Base-by-base conservation (phyloP, 2,329 filamentous ascomycete genomes). In the Aspergillus japonicus region DNA sequence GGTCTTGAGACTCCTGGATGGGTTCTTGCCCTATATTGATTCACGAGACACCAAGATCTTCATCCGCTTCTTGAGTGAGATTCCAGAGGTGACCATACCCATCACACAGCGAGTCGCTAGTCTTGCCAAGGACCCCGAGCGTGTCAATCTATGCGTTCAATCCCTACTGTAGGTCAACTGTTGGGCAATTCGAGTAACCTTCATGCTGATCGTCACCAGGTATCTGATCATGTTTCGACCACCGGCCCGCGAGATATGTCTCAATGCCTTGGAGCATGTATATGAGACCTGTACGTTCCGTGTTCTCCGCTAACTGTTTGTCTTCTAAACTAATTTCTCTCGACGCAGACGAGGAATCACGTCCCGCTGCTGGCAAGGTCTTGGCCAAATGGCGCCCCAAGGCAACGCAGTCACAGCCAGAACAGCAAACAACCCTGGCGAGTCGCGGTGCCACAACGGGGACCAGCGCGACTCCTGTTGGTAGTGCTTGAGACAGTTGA, bases 21-120 rank as follows among this genome's bases (percentile, higher is more conserved):
- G 90, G 1, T 91, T 99, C 68, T 78, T 96, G 35, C 91, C 91
- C 4, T 98, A 96, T 73, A 82, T 98, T n/a, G 92, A 97, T 71
- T 85, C 89, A 2, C 90, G 91, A 62, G 95, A 99, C 73, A 73
- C 68, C 50, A 94, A 95, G 74, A 85, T 96, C 23, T 80, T 99
- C 58, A 93, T 96, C 29, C 87, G 95, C 39, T 96, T 98, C 71
- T 79, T 99, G 49, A 93, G 92, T 53, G 95, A 99, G 75, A 88
- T 99, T 35, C 95, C 95, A 0, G 88, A 90, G 47, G 81, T 99
- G 35, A 91, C 87, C 62, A 75, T 80, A 35, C 82, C 84, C 11
- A 87, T 98, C 62, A 82, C 98, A 2, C 82, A 87, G 50, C 85
- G 90, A 53, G 87, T 98, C 39, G 83, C 83, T 66, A 83, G 81